Conservation (phyloP, 179 eudicot species). For the Monotropa hypopitys region DNA sequence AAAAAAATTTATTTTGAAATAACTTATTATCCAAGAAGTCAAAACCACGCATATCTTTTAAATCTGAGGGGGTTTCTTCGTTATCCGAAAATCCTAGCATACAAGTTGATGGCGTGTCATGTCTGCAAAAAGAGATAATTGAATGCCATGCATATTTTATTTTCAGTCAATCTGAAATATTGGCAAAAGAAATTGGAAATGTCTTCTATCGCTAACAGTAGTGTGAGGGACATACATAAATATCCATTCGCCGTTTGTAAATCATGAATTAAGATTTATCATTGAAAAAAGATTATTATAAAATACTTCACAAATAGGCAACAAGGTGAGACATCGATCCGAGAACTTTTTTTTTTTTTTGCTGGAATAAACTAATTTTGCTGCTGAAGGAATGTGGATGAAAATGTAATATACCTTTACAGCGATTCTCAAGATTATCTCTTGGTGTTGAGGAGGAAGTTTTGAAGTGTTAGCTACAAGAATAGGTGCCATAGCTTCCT, state of each 20-base stretch:
- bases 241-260: not conserved
- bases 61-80: not conserved
- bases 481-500: slow-evolving; percentile 60
- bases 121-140: not conserved
- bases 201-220: too few relatives aligned
- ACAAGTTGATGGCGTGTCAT: not conserved
- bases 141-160: not conserved
- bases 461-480: slow-evolving; percentile 59
- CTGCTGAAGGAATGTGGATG: not conserved
- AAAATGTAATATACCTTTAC: slow-evolving; percentile 34
- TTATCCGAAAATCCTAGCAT: not conserved
- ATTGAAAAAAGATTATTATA: not conserved
- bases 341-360: not conserved
- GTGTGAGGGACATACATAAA: not conserved
- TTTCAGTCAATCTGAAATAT: not conserved
- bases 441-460: slow-evolving; percentile 86
- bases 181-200: not conserved
- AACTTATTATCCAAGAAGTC: not conserved
- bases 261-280: not conserved
- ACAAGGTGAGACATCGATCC: not conserved
- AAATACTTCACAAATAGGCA: not conserved
- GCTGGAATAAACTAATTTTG: not conserved
- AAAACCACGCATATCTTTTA: not conserved
- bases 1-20: not conserved
- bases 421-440: slow-evolving; percentile 51